Conservation (phyloP, 1,139 yeast genomes). For the Wickerhamomyces sp. region DNA sequence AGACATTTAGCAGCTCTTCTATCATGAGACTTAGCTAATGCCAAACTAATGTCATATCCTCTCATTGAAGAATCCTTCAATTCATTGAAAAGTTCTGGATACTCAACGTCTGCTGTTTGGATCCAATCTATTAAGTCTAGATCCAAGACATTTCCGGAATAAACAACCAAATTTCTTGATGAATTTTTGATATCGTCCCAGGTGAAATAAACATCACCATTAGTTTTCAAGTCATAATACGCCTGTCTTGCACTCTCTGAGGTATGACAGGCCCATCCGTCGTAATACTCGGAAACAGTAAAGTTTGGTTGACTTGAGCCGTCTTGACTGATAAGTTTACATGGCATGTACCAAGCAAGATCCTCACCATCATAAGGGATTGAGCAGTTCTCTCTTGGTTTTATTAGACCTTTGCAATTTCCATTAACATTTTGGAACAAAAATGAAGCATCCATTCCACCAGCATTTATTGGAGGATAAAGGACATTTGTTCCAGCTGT, state of each 20-base stretch:
- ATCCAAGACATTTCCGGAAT: constrained; percentile 84
- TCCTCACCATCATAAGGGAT: constrained; percentile 63
- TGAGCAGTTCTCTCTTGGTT: constrained; percentile 63
- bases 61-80: constrained; percentile 53
- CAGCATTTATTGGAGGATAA: constrained; percentile 84
- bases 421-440: constrained; percentile 95
- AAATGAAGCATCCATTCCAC: constrained; percentile 85
- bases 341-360: constrained; percentile 96
- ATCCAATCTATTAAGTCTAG: constrained; percentile 74
- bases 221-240: constrained; percentile 54
- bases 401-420: constrained; percentile 76
- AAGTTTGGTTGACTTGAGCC: constrained; percentile 66
- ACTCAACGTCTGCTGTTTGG: constrained; percentile 58
- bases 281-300: constrained; percentile 52
- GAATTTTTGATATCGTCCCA: constrained; percentile 81
- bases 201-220: constrained; percentile 79
- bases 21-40: constrained; percentile 65
- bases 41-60: constrained; percentile 80
- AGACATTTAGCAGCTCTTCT: constrained; percentile 77
- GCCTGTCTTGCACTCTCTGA: constrained; percentile 60
- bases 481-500: constrained; percentile 61
- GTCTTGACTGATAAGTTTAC: constrained; percentile 64
- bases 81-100: constrained; percentile 67
- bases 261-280: constrained; percentile 93
- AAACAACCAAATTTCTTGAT: constrained; percentile 77